Percentiles rank a stretch among this genome's conserved stretches.
Evolutionary conservation across 257 asterid species (phyloP).

Genomic region (Gentiana macrophylla): DNA sequence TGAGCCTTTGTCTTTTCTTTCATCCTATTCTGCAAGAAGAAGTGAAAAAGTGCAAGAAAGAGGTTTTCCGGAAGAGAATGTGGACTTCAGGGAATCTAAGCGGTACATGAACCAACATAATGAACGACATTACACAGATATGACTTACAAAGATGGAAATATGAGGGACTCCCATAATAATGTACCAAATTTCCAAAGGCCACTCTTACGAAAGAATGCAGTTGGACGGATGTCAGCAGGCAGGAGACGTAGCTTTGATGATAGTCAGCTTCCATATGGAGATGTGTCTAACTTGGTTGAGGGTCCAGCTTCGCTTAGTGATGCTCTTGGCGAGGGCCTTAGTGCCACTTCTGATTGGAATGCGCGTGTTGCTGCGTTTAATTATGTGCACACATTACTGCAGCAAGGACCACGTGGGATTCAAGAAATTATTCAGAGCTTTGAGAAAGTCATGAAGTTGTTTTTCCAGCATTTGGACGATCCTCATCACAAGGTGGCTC

Average conservation of each 20-base stretch:
- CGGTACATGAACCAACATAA: slow-evolving; percentile 45
- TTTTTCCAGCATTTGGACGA: slow-evolving; percentile 98
- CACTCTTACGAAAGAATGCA: slow-evolving; percentile 74
- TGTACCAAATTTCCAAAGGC: slow-evolving; percentile 93
- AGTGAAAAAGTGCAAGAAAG: slow-evolving; percentile 67
- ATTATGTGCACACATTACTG: slow-evolving; percentile 57
- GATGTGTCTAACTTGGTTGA: slow-evolving; percentile 70
- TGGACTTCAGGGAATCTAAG: slow-evolving; percentile 65
- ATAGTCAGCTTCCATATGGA: slow-evolving; percentile 67
- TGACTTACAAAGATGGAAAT: slow-evolving; percentile 57
- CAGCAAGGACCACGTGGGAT: slow-evolving; percentile 92
- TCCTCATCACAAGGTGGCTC: slow-evolving; percentile 99
- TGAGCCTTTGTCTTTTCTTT: slow-evolving; percentile 42
- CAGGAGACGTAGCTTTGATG: slow-evolving; percentile 96
- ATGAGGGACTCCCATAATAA: slow-evolving; percentile 57
- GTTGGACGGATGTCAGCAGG: slow-evolving; percentile 80
- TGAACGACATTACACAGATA: slow-evolving; percentile 58
- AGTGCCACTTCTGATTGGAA: slow-evolving; percentile 94
- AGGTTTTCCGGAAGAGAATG: slow-evolving; percentile 56
- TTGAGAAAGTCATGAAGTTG: slow-evolving; percentile 97
- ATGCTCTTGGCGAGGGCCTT: slow-evolving; percentile 88
- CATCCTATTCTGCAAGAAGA: slow-evolving; percentile 69
- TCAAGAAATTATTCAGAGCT: slow-evolving; percentile 91
- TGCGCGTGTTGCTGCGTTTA: slow-evolving; percentile 81
- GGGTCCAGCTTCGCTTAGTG: slow-evolving; percentile 83